phyloP scores from a whole-genome alignment of 371 early-diverging fungal genomes.

The Mucor racemosus region DNA sequence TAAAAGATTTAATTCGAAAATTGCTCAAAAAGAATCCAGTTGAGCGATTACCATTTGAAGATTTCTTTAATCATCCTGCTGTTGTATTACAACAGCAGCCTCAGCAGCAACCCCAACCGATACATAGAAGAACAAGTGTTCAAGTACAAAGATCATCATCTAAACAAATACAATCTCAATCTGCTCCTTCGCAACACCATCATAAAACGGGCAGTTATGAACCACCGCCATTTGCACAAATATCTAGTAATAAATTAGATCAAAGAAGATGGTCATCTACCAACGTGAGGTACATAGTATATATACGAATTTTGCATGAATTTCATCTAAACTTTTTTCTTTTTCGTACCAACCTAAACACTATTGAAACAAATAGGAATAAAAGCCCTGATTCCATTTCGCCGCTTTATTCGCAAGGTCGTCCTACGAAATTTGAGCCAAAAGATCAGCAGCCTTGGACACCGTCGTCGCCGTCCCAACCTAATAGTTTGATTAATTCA shows the following conservation, averaged over 20 bases:
- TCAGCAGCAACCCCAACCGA: neutral
- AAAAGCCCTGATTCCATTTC: conserved; percentile 7
- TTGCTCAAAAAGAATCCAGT: conserved; percentile 84
- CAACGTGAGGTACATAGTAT: conserved; percentile 3
- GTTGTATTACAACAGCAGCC: conserved; percentile 32
- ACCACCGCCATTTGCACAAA: conserved; percentile 44
- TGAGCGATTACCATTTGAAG: conserved; percentile 89
- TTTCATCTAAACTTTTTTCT: neutral
- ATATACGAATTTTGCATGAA: neutral
- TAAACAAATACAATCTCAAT: neutral
- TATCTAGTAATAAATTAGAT: neutral
- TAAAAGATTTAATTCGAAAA: conserved; percentile 82
- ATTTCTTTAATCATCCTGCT: conserved; percentile 88
- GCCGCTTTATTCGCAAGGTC: conserved; percentile 23
- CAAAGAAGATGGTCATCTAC: conserved; percentile 8
- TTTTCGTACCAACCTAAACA: neutral
- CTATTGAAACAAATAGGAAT: conserved; percentile 3
- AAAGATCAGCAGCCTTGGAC: conserved; percentile 12
- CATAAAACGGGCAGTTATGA: conserved; percentile 23
- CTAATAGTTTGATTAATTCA: conserved; percentile 5
- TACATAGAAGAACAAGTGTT: neutral
- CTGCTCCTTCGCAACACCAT: conserved; percentile 1
- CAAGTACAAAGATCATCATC: conserved; percentile 1
- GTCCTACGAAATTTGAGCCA: conserved; percentile 13
- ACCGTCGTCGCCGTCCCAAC: conserved; percentile 18